Conservation (phyloP, 2,329 filamentous ascomycete species). For the Alternaria novae-zelandiae region DNA sequence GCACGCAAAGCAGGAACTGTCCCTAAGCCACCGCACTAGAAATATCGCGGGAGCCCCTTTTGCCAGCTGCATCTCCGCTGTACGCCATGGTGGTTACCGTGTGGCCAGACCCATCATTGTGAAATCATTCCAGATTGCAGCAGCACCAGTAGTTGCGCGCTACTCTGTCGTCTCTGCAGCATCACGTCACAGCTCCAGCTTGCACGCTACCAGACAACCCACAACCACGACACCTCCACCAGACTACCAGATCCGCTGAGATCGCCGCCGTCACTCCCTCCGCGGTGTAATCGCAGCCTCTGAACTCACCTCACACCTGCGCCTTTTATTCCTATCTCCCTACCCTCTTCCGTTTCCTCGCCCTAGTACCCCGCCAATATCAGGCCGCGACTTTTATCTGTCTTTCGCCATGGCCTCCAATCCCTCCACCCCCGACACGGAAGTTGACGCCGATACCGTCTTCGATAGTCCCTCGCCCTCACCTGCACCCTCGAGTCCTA, state of each 20-base stretch:
- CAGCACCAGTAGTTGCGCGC: conserved; percentile 4
- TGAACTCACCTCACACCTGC: conserved; percentile 10
- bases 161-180: conserved; percentile 22
- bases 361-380: conserved; percentile 26
- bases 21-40: not conserved
- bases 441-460: conserved; percentile 40
- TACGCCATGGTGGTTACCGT: conserved; percentile 8
- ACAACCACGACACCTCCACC: conserved; percentile 24
- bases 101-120: conserved; percentile 15
- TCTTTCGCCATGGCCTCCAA: conserved; percentile 38
- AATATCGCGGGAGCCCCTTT: not conserved
- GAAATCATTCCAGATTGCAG: conserved; percentile 20
- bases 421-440: conserved; percentile 38
- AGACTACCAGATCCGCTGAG: conserved; percentile 15
- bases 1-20: conserved; percentile 14
- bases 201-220: conserved; percentile 25
- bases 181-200: conserved; percentile 24
- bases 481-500: conserved; percentile 28
- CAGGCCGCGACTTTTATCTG: conserved; percentile 10
- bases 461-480: conserved; percentile 42
- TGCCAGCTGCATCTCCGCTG: not conserved
- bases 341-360: conserved; percentile 2
- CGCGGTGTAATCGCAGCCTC: conserved; percentile 21
- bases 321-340: conserved; percentile 14
- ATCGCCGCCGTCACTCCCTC: conserved; percentile 18